Evolutionary conservation across 225 moss, liverwort and hornwort species (phyloP).

Genomic region (Sphagnum contortum): DNA sequence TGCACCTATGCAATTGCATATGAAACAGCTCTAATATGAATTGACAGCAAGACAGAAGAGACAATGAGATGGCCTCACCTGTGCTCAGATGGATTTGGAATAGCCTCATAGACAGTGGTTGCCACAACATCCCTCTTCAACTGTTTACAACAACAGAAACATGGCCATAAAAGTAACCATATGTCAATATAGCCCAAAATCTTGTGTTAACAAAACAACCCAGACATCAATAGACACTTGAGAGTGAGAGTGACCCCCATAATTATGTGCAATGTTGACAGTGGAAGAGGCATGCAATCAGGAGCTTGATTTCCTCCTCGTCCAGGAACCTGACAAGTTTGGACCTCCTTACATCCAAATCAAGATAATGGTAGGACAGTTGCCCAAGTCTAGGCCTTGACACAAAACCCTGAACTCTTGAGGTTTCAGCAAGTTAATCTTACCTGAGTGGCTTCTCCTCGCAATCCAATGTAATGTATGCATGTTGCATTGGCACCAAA

Average conservation of each 20-base stretch:
- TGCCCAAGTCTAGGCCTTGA: too few species aligned
- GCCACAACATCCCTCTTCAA: constrained; percentile 75
- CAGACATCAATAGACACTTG: neutral
- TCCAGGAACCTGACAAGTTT: too few species aligned
- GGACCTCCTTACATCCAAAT: too few species aligned
- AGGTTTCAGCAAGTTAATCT: constrained; percentile 11
- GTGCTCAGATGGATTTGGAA: constrained; percentile 80
- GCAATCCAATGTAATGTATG: constrained; percentile 73
- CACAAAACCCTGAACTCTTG: neutral
- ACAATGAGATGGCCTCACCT: constrained; percentile 20
- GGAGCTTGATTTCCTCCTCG: too few species aligned
- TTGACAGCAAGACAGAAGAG: neutral
- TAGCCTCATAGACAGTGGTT: constrained; percentile 80
- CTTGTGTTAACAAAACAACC: neutral
- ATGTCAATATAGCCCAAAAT: neutral
- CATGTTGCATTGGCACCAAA: constrained; percentile 52
- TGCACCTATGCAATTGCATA: neutral
- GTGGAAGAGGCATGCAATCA: too few species aligned
- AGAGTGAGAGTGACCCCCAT: neutral
- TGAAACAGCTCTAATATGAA: neutral
- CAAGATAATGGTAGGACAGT: too few species aligned
- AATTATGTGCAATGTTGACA: neutral
- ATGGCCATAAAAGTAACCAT: neutral
- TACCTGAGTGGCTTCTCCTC: constrained; percentile 72
- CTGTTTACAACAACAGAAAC: constrained; percentile 7